Conservation (phyloP, 2,329 filamentous ascomycete genomes). For the Fusarium fujikuroi region DNA sequence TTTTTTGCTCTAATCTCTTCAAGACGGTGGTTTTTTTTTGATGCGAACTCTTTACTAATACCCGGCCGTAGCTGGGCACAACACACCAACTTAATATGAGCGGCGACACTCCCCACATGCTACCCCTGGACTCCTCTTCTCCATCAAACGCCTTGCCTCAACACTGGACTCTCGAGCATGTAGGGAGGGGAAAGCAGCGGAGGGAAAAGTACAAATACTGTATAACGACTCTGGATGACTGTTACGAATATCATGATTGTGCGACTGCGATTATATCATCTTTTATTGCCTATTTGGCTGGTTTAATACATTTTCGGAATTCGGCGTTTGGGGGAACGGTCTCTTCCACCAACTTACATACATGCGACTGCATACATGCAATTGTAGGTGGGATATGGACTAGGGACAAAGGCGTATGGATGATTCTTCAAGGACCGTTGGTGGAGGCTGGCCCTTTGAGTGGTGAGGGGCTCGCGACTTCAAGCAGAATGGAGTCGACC, state of each 20-base stretch:
- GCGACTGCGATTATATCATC: slow-evolving; percentile 37
- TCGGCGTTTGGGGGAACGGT: slow-evolving; percentile 42
- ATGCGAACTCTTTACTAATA: slow-evolving; percentile 37
- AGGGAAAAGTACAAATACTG: slow-evolving; percentile 26
- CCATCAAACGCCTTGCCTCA: neutral
- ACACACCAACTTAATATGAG: slow-evolving; percentile 20
- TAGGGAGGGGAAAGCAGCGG: neutral
- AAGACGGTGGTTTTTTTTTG: slow-evolving; percentile 32
- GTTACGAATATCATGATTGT: slow-evolving; percentile 45
- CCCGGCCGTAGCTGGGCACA: slow-evolving; percentile 25
- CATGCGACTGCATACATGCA: slow-evolving; percentile 26
- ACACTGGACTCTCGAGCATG: slow-evolving; percentile 6
- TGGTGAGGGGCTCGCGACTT: slow-evolving; percentile 5
- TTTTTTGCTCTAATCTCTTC: slow-evolving; percentile 8
- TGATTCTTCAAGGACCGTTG: slow-evolving; percentile 26
- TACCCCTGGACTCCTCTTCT: neutral
- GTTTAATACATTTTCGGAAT: slow-evolving; percentile 43
- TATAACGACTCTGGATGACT: slow-evolving; percentile 46
- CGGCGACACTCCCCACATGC: slow-evolving; percentile 7
- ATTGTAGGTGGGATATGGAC: slow-evolving; percentile 34
- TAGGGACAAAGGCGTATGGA: slow-evolving; percentile 31
- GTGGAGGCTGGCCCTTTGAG: slow-evolving; percentile 25
- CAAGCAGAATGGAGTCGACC: slow-evolving; percentile 1
- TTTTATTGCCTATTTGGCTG: slow-evolving; percentile 37
- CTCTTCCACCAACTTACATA: slow-evolving; percentile 7